A percentile compares a stretch with the other conserved stretches of the same genome.
Conservation (phyloP, 139 green algal genomes). For the Yamagishiella unicocca region DNA sequence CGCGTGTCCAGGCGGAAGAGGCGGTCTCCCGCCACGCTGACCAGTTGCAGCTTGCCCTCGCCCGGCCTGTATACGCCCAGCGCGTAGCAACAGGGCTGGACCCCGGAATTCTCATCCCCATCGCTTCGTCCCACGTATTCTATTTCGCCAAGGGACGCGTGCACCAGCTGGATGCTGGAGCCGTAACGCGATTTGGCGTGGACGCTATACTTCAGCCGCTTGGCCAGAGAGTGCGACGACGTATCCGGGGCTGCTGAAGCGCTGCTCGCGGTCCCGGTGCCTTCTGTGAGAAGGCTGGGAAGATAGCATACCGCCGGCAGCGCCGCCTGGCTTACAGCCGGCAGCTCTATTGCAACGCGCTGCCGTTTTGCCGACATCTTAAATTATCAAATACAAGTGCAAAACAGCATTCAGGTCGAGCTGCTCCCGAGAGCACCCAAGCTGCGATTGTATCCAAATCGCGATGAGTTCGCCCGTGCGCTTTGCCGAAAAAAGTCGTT, state of each 20-base stretch:
- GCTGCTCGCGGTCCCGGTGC: not conserved
- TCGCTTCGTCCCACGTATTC: conserved; percentile 34
- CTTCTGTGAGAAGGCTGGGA: not conserved
- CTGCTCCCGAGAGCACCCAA: no score
- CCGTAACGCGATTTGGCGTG: not conserved
- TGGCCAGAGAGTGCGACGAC: not conserved
- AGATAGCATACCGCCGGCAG: conserved; percentile 34
- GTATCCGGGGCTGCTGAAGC: not conserved
- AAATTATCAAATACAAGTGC: not conserved
- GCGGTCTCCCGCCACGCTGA: conserved; percentile 1
- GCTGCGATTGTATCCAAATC: no score
- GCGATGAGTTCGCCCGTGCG: no score
- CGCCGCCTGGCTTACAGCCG: not conserved
- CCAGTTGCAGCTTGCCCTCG: conserved; percentile 10
- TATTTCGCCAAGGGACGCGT: not conserved
- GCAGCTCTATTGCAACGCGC: not conserved
- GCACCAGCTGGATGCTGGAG: conserved; percentile 7
- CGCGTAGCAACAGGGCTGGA: not conserved
- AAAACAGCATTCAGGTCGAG: no score
- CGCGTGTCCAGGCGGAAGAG: conserved; percentile 31
- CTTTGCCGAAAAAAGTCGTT: no score
- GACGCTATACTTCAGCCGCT: not conserved
- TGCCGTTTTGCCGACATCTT: conserved; percentile 14
- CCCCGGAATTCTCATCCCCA: not conserved
- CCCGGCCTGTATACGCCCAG: conserved; percentile 12